Base-by-base conservation (phyloP, 169 alveolate species). In the Condylostoma magnum region DNA sequence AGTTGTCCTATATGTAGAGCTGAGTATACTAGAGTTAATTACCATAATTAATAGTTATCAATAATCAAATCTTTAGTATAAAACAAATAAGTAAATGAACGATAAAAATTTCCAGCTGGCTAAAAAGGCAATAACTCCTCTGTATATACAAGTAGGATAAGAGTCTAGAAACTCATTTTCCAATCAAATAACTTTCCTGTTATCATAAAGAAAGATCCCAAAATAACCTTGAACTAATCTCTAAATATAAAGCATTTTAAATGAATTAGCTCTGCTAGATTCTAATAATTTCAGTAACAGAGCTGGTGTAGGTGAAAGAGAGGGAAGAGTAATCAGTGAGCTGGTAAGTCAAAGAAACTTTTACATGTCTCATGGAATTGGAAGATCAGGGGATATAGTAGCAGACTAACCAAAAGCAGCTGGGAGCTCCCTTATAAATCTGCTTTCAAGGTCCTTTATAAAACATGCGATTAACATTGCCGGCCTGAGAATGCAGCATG, bases 231-330 rank as follows among this genome's bases (percentile, higher is more conserved):
- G 82, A 79, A 80, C 79, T 30, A 89, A 84, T 50, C 57, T 84
- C 22, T 75, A 88, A 74, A 86, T 93, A 20, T 56, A 84, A 51
- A 33, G 51, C 41, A 51, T 93, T 10, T 65, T 93, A 41, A 72
- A 68, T 34, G 57, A 82, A 44, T 67, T 94, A n/a, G 90, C 96
- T 2, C 47, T 74, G n/a, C 79, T 87, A 93, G 95, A 87, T 70
- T 75, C 91, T 57, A 94, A 94, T 73, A 94, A 94, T 68, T 87
- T 84, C 34, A 58, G 60, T 1, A 84, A 80, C 4, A 86, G 86
- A 58, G 80, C 84, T 8, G 97, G 97, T 3, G 95, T 92, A 2
- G 97, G 96, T 1, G 98, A 92, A 88, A 76, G 98, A 66, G 98
- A 94, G 71, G 95, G 96, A 18, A 85, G 98, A 73, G 79, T 92